phyloP scores from a whole-genome alignment of 2,329 filamentous ascomycete genomes.

The Eutypa lata region DNA sequence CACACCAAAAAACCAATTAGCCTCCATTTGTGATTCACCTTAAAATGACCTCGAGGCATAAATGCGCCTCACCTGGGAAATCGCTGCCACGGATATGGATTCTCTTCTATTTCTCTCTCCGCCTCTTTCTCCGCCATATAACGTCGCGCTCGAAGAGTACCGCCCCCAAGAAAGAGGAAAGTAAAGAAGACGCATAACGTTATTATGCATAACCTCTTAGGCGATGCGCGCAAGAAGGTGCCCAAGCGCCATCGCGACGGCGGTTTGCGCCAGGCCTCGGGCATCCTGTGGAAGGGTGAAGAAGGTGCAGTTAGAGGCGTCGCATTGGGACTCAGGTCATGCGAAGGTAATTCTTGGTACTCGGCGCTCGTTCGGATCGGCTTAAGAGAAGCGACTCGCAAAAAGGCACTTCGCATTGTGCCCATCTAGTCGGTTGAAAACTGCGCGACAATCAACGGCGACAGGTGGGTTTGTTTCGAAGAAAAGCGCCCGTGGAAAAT shows the following conservation, averaged over 20 bases:
- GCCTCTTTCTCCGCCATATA: conserved; percentile 5
- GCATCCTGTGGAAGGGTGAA: conserved; percentile 6
- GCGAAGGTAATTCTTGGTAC: conserved; percentile 21
- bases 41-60: too few relatives aligned
- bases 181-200: conserved; percentile 16
- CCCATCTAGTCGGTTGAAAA: conserved; percentile 14
- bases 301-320: conserved; percentile 11
- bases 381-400: conserved; percentile 13
- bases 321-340: conserved; percentile 19
- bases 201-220: conserved; percentile 17
- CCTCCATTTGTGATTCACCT: not conserved
- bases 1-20: conserved; percentile 1
- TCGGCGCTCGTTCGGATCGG: conserved; percentile 11
- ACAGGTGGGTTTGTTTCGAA: too few relatives aligned
- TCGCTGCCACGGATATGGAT: conserved; percentile 23
- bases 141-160: conserved; percentile 15
- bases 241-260: conserved; percentile 14
- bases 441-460: too few relatives aligned
- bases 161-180: conserved; percentile 16
- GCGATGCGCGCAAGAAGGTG: conserved; percentile 18
- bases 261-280: conserved; percentile 16
- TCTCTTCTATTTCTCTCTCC: conserved; percentile 7
- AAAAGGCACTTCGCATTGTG: conserved; percentile 15
- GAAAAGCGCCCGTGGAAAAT: too few relatives aligned
- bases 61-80: conserved; percentile 20